Evolutionary conservation across 371 early-diverging fungal species (phyloP).

Genomic region (Sporodiniella umbellata): DNA sequence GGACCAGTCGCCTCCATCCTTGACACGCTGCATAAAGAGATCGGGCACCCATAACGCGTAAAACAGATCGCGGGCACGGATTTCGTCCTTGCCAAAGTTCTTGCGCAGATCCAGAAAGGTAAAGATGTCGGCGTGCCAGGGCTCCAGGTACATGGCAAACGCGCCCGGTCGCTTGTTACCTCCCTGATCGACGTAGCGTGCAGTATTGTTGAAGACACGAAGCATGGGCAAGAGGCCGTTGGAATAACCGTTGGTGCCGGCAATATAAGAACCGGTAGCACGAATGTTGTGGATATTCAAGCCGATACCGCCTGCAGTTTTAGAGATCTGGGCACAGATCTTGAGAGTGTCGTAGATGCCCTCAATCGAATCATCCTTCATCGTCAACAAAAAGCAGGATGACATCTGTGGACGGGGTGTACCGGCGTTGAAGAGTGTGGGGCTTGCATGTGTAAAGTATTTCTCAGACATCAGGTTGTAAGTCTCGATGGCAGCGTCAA

Average conservation of each 20-base stretch:
- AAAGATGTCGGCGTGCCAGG: slow-evolving; percentile 96
- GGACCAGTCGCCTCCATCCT: slow-evolving; percentile 88
- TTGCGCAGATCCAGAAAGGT: slow-evolving; percentile 92
- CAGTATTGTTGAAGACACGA: slow-evolving; percentile 92
- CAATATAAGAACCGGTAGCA: slow-evolving; percentile 85
- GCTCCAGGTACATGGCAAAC: slow-evolving; percentile 95
- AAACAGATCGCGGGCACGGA: slow-evolving; percentile 92
- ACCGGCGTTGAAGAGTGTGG: slow-evolving; percentile 95
- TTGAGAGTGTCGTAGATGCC: slow-evolving; percentile 95
- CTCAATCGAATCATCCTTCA: slow-evolving; percentile 91
- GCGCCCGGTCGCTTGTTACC: slow-evolving; percentile 96
- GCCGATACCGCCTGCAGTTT: slow-evolving; percentile 95
- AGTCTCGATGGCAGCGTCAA: slow-evolving; percentile 87
- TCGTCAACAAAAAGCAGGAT: slow-evolving; percentile 89
- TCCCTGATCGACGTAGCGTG: slow-evolving; percentile 95
- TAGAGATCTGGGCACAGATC: slow-evolving; percentile 91
- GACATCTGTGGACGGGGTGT: slow-evolving; percentile 92
- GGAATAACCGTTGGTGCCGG: slow-evolving; percentile 90
- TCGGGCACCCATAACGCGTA: slow-evolving; percentile 96
- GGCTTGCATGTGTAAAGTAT: slow-evolving; percentile 94
- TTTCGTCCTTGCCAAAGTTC: slow-evolving; percentile 96
- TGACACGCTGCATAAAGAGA: slow-evolving; percentile 95
- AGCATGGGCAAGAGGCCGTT: slow-evolving; percentile 96
- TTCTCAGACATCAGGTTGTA: slow-evolving; percentile 88
- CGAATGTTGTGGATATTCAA: slow-evolving; percentile 90